Conservation (phyloP, 805 yeast species). For the Kodamaea laetipori region DNA sequence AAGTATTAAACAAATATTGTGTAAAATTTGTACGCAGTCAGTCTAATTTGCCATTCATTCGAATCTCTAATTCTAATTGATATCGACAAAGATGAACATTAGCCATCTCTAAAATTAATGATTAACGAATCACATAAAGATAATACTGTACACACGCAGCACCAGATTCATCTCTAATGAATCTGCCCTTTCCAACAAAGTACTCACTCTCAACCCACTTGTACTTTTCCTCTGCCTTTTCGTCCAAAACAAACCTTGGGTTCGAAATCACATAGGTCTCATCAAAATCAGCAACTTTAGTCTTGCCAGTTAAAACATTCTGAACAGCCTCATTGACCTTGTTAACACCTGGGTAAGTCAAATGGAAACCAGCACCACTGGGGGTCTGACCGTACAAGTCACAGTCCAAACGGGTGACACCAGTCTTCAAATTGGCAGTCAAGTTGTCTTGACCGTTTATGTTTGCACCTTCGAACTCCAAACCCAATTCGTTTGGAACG, state of each 20-base stretch:
- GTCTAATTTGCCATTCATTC: no score
- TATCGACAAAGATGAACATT: no score
- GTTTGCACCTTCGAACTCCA: constrained; percentile 30
- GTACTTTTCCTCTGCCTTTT: constrained; percentile 42
- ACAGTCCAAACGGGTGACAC: constrained; percentile 47
- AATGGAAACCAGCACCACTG: constrained; percentile 43
- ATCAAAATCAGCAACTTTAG: constrained; percentile 37
- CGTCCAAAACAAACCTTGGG: constrained; percentile 48
- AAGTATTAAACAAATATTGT: no score
- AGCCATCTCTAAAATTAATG: not conserved
- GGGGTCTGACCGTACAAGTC: constrained; percentile 48
- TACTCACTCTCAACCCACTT: constrained; percentile 54
- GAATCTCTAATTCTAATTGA: no score
- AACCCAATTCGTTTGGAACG: constrained; percentile 32
- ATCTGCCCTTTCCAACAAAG: constrained; percentile 61
- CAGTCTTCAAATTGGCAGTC: constrained; percentile 30
- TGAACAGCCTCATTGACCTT: constrained; percentile 36
- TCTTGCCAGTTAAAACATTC: constrained; percentile 36
- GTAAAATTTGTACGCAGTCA: no score
- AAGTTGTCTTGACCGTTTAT: constrained; percentile 53
- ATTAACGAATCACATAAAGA: constrained; percentile 37
- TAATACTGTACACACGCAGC: constrained; percentile 56
- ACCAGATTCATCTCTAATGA: constrained; percentile 50
- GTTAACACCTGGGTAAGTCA: constrained; percentile 53
- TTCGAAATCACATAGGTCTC: constrained; percentile 53